Evolutionary conservation across 345 rosid species (phyloP).

Genomic region (Eucalyptus rudis): DNA sequence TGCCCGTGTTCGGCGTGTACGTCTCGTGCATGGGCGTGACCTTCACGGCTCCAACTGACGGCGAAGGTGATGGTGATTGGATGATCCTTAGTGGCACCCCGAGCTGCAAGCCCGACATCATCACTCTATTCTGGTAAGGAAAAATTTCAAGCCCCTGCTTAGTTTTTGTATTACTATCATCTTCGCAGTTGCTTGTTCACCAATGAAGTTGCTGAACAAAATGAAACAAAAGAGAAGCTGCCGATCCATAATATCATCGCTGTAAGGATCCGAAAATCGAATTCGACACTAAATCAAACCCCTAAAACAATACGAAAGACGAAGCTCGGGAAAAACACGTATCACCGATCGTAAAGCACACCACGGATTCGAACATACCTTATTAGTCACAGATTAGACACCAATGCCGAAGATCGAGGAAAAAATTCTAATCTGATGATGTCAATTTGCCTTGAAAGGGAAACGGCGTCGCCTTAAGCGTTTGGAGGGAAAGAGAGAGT

Average conservation of each 20-base stretch:
- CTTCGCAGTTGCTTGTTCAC: neutral
- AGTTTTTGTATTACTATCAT: neutral
- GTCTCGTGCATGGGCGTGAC: neutral
- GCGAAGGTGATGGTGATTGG: neutral
- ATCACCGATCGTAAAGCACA: no score
- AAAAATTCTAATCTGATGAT: no score
- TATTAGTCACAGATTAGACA: no score
- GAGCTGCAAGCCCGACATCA: neutral
- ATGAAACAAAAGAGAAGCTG: neutral
- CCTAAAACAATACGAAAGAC: no score
- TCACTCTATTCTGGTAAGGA: neutral
- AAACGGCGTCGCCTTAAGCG: no score
- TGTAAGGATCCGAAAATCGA: no score
- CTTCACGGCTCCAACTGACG: neutral
- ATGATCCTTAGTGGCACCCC: neutral
- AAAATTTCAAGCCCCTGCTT: neutral
- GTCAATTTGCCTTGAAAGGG: no score
- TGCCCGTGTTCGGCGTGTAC: neutral
- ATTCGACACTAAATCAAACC: no score
- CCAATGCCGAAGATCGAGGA: no score
- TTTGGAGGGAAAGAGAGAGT: no score
- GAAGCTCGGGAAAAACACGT: no score
- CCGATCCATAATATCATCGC: neutral
- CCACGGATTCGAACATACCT: no score
- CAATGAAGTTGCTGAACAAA: rapidly evolving